Evolutionary conservation across 345 rosid genomes (phyloP).

Genomic region (Eucalyptus erythrocorys): DNA sequence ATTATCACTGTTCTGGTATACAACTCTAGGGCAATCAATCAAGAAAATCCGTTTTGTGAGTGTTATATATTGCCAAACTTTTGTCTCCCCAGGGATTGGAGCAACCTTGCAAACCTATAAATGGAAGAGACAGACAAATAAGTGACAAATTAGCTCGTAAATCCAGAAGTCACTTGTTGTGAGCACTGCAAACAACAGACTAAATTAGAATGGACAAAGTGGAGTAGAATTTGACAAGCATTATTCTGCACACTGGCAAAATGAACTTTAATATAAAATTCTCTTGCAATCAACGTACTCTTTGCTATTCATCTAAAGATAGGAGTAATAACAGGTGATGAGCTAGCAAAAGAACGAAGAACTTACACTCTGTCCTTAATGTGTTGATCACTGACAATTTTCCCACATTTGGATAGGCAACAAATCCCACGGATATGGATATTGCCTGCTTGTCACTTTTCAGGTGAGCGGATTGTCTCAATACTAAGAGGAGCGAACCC

Average conservation of each 20-base stretch:
- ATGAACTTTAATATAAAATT: background rate
- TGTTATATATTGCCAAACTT: slow-evolving; percentile 96
- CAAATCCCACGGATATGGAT: slow-evolving; percentile 84
- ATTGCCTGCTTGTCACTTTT: slow-evolving; percentile 93
- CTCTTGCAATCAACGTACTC: background rate
- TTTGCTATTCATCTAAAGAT: background rate
- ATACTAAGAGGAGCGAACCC: slow-evolving; percentile 85
- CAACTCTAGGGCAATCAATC: slow-evolving; percentile 97
- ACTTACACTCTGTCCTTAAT: slow-evolving; percentile 68
- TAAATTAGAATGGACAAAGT: background rate
- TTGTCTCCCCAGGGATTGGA: slow-evolving; percentile 94
- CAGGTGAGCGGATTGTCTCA: slow-evolving; percentile 82
- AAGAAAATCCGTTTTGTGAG: slow-evolving; percentile 80
- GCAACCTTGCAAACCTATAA: slow-evolving; percentile 93
- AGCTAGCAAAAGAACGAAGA: background rate
- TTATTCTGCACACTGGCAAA: background rate
- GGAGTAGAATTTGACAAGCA: background rate
- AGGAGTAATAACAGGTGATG: background rate
- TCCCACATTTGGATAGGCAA: slow-evolving; percentile 96
- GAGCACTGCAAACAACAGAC: background rate
- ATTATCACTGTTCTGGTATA: slow-evolving; percentile 69
- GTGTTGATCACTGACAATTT: slow-evolving; percentile 95
- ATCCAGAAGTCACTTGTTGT: background rate
- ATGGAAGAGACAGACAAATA: background rate
- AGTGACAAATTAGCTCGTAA: background rate